Conservation (phyloP, 345 rosid species). For the Theobroma cacao region DNA sequence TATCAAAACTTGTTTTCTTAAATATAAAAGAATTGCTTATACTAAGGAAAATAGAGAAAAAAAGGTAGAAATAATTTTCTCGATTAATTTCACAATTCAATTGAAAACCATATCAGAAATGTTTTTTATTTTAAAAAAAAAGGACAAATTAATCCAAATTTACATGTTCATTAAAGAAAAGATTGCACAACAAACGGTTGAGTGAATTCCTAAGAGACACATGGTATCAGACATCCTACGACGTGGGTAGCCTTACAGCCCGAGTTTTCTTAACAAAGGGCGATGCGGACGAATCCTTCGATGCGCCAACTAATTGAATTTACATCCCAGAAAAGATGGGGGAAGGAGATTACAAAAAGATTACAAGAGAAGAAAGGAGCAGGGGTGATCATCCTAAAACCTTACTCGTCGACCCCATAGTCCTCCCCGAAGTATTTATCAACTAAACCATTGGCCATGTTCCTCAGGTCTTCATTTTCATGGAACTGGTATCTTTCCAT, state of each 20-base stretch:
- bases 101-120: neutral
- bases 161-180: neutral
- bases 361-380: neutral
- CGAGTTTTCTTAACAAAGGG: neutral
- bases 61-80: too few relatives aligned
- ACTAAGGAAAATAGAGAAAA: too few relatives aligned
- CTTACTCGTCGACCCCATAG: slow-evolving; percentile 62
- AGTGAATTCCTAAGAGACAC: neutral
- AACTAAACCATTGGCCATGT: slow-evolving; percentile 86
- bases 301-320: neutral
- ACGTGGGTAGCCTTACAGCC: slow-evolving; percentile 1
- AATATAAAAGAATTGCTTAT: too few relatives aligned
- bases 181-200: neutral
- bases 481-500: slow-evolving; percentile 97
- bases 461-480: slow-evolving; percentile 88
- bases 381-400: neutral
- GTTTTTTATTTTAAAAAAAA: neutral
- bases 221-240: slow-evolving; percentile 7
- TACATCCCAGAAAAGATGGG: neutral
- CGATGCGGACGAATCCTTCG: neutral
- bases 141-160: neutral
- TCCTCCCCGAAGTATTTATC: slow-evolving; percentile 92
- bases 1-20: too few relatives aligned
- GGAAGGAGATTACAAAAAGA: too few relatives aligned
- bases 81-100: neutral